Evolutionary conservation across 2,329 filamentous ascomycete species (phyloP).

Genomic region (Ampelomyces quisqualis): DNA sequence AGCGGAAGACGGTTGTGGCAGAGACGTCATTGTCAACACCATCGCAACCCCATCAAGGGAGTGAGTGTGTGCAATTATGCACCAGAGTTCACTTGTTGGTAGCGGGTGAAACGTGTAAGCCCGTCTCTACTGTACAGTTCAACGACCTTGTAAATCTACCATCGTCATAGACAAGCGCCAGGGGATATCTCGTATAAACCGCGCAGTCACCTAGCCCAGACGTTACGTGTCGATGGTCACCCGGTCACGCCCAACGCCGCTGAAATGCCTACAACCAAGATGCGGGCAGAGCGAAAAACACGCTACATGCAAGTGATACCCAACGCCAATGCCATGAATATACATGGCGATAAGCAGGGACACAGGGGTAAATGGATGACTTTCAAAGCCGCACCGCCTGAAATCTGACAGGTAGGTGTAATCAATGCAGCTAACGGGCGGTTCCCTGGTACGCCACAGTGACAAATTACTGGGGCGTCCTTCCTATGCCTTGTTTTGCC

Average conservation of each 20-base stretch:
- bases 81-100: no score
- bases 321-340: background rate
- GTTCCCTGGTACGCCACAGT: background rate
- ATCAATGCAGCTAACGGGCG: background rate
- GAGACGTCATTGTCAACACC: no score
- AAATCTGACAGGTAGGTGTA: background rate
- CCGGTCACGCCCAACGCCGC: constrained; percentile 5
- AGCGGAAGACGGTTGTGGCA: no score
- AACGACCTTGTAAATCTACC: constrained; percentile 4
- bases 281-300: background rate
- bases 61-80: no score
- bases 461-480: constrained; percentile 16
- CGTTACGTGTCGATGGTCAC: background rate
- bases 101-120: background rate
- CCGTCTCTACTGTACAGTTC: background rate
- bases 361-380: no score
- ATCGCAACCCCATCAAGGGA: no score
- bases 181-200: constrained; percentile 16
- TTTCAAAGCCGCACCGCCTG: no score
- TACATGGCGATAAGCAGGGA: background rate
- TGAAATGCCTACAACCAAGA: constrained; percentile 5
- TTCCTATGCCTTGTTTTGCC: constrained; percentile 44
- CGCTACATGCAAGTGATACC: constrained; percentile 1
- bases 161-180: constrained; percentile 10
- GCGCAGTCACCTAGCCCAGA: background rate